Percentiles rank a stretch among this genome's conserved stretches.
These are phyloP conservation scores for Musa balbisiana DNA, from an alignment of 202 grass and related monocot genomes.

Conservation along the genomic window DNA sequence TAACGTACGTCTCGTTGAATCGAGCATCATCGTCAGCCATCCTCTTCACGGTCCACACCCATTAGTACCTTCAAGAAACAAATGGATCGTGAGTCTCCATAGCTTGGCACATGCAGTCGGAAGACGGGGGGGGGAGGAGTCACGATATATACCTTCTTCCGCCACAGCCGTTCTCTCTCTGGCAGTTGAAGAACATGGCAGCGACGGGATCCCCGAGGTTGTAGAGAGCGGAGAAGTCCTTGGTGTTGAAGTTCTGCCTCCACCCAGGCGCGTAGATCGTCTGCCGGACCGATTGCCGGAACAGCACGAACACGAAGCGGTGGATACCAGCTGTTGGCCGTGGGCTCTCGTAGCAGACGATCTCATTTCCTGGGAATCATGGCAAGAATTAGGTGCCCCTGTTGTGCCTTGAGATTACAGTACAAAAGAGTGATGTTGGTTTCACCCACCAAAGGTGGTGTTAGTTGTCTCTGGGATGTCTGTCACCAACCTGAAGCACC, in stretches of 20 bases:
- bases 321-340: conserved; percentile 73
- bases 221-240: conserved; percentile 61
- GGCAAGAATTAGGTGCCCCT: too few relatives aligned
- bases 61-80: not conserved
- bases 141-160: conserved; percentile 58
- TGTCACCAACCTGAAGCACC: conserved; percentile 78
- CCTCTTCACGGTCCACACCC: conserved; percentile 6
- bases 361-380: conserved; percentile 51
- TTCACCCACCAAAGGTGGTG: conserved; percentile 73
- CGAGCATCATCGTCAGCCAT: not conserved
- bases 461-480: conserved; percentile 91
- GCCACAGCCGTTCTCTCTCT: conserved; percentile 83
- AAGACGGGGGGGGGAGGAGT: too few relatives aligned
- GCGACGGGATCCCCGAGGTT: conserved; percentile 68
- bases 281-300: conserved; percentile 64
- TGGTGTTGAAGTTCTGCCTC: conserved; percentile 82
- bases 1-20: too few relatives aligned
- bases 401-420: too few relatives aligned
- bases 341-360: conserved; percentile 75
- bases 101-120: not conserved
- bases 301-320: conserved; percentile 73
- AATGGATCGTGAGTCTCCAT: not conserved
- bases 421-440: not conserved
- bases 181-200: conserved; percentile 81
- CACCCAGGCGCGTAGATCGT: conserved; percentile 65